Conservation (phyloP, 352 stramenopile species). For the Pythium monospermum region DNA sequence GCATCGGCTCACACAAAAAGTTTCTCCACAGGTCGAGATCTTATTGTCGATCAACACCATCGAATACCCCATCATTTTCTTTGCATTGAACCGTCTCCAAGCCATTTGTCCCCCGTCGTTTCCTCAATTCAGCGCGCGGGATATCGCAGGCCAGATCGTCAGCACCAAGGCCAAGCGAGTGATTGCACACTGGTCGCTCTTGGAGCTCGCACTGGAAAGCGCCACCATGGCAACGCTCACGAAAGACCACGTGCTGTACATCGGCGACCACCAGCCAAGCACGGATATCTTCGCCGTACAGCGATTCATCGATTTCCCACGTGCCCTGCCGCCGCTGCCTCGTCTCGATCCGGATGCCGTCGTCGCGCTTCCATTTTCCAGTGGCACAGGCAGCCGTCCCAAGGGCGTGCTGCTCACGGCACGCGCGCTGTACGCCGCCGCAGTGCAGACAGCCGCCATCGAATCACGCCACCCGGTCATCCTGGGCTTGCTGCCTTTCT, state of each 20-base stretch:
- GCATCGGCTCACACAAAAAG: too few species aligned
- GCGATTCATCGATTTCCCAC: neutral
- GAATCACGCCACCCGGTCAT: constrained; percentile 39
- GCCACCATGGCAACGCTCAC: neutral
- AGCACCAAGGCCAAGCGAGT: constrained; percentile 21
- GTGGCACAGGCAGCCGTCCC: constrained; percentile 88
- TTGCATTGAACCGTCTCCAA: constrained; percentile 34
- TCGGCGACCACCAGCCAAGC: neutral
- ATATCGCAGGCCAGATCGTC: constrained; percentile 33
- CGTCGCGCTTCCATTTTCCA: constrained; percentile 88
- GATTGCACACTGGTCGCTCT: constrained; percentile 7
- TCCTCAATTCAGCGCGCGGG: constrained; percentile 30
- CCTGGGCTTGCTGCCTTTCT: constrained; percentile 85
- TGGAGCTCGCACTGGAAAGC: constrained; percentile 1
- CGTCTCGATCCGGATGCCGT: constrained; percentile 45
- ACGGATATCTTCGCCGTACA: neutral
- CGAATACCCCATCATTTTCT: constrained; percentile 42
- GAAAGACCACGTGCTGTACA: neutral
- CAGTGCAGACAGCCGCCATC: constrained; percentile 69
- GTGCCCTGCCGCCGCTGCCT: neutral
- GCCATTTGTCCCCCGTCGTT: constrained; percentile 38
- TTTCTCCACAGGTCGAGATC: constrained; percentile 27
- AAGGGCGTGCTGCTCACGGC: constrained; percentile 88
- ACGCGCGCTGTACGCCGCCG: constrained; percentile 83
- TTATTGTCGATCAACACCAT: constrained; percentile 52